Conservation (phyloP, 441 rosid genomes). For the Adansonia grandidieri region DNA sequence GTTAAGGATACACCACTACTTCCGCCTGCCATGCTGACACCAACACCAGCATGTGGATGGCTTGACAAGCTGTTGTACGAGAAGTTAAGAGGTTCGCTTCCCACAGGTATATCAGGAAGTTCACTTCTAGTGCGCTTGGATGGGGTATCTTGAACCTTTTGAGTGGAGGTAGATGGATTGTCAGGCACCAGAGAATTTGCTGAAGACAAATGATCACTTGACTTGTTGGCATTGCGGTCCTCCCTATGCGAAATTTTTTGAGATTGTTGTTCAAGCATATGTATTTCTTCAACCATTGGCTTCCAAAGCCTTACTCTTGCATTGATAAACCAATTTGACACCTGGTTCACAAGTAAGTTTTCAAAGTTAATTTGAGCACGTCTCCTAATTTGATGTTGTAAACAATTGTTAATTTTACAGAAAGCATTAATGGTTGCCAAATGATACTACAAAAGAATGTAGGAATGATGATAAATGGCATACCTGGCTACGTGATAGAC, state of each 20-base stretch:
- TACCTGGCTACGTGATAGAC: conserved; percentile 89
- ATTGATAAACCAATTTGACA: conserved; percentile 90
- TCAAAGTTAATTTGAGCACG: background rate
- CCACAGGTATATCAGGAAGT: conserved; percentile 32
- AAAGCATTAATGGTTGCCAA: background rate
- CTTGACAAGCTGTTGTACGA: conserved; percentile 47
- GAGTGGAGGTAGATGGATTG: conserved; percentile 46
- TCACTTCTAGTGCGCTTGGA: conserved; percentile 50
- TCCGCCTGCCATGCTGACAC: conserved; percentile 46
- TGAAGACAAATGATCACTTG: conserved; percentile 33
- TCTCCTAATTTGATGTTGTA: background rate
- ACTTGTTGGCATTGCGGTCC: conserved; percentile 42
- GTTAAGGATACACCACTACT: conserved; percentile 68
- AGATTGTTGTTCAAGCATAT: conserved; percentile 67
- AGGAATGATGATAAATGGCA: conserved; percentile 26
- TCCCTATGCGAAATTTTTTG: conserved; percentile 58
- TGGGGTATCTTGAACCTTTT: conserved; percentile 46
- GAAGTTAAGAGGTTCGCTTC: conserved; percentile 40
- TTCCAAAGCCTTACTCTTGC: conserved; percentile 94
- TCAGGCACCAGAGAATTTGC: conserved; percentile 34
- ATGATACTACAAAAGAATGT: background rate
- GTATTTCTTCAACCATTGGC: conserved; percentile 95
- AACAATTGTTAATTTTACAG: background rate
- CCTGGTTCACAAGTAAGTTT: too few relatives aligned
- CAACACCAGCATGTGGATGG: conserved; percentile 47